Evolutionary conservation across 495 filamentous ascomycete species (phyloP).

Genomic region (Xylaria acuta): DNA sequence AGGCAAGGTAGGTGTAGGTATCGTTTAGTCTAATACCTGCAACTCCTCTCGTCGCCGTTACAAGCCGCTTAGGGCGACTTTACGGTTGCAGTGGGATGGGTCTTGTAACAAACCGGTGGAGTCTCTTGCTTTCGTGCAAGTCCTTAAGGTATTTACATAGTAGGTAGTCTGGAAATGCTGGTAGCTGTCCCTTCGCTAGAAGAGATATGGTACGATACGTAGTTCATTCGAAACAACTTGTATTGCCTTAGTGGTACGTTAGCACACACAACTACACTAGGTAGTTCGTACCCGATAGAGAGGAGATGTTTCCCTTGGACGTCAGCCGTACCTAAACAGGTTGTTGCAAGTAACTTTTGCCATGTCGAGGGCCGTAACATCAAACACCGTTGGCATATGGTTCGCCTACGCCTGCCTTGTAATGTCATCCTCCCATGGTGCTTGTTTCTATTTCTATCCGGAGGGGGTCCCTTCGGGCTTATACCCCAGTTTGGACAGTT

Average conservation of each 20-base stretch:
- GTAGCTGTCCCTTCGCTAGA: neutral
- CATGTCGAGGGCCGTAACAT: constrained; percentile 8
- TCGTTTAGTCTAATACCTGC: neutral
- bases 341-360: constrained; percentile 12
- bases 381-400: constrained; percentile 2
- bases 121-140: neutral
- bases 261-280: neutral
- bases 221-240: constrained; percentile 17
- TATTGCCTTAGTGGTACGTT: neutral
- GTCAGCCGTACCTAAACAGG: constrained; percentile 9
- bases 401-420: neutral
- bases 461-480: constrained; percentile 19
- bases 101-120: constrained; percentile 21
- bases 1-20: neutral
- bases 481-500: constrained; percentile 27
- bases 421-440: constrained; percentile 14
- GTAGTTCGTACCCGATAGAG: neutral
- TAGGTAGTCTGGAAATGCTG: neutral
- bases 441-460: constrained; percentile 25
- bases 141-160: neutral
- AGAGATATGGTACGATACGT: constrained; percentile 18
- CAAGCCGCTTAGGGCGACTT: neutral
- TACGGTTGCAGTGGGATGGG: neutral
- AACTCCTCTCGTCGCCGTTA: neutral
- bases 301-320: neutral